Evolutionary conservation across 164 flowering plant genomes (phyloP), one percentile per base, ranked within the genome.

Genomic region (Paratinospora sagittata): DNA sequence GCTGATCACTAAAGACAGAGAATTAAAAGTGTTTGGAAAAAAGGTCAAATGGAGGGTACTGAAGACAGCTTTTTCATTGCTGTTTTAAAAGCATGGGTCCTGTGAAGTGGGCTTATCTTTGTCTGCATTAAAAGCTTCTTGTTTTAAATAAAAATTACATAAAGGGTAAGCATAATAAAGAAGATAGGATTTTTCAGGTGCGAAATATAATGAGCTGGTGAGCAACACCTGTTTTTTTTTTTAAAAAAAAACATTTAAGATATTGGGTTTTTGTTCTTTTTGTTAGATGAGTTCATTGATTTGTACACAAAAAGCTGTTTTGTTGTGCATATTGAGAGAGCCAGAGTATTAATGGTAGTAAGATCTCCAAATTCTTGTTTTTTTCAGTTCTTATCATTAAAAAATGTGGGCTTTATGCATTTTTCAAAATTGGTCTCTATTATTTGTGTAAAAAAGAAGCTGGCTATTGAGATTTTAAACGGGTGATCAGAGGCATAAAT

Each of bases 1-100:
- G 68, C 67, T 79, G 74, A 77, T 76, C 81, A 79, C 74, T 72
- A 75, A 37, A 43, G 73, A 68, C 84, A 77, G 84, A 72, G 73
- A 72, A 76, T 45, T 82, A 77, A 78, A 66, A 52, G 68, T 66
- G 68, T 66, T 30, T 30, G 33, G 61, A 55, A 66, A 55, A 66
- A 34, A 66, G 68, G 52, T 23, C 16, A 30, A 66, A 66, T 64
- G 68, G 24, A n/a, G 43, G 61, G 39, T n/a, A 65, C 39, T 65
- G 45, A 65, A n/a, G 45, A 21, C 49, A 41, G 49, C 26, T 37
- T 26, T 66, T 66, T 11, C 45, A 62, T 26, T 11, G 65, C 65
- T 66, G 52, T 66, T 66, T 30, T 37, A 66, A 37, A 37, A 34
- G 26, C 27, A 39, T 24, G 52, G 49, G 68, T 66, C 19, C 7